Base-by-base conservation (phyloP, 306 rosid species). In the Vachellia collinsii region DNA sequence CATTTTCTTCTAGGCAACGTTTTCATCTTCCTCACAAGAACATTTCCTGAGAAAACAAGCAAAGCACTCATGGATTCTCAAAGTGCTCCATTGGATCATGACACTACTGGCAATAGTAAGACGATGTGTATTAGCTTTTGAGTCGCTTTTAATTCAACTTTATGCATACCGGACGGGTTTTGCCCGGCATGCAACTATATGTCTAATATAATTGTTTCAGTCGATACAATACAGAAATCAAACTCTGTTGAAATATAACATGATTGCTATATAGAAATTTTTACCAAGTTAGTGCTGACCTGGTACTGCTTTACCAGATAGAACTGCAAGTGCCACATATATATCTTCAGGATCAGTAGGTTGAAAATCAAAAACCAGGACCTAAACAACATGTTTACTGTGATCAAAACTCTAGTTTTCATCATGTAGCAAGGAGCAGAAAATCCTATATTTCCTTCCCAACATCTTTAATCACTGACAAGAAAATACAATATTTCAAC, bases 281-380 rank as follows among this genome's bases (percentile, higher is more conserved):
- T 65, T 84, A 44, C 39, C 14, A 74, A 29, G 14, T 1, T 67
- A 77, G 39, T 36, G 43, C 75, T 80, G 37, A 93, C 99, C 98
- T 59, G 90, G 89, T 65, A 91, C 86, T 64, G 92, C 44, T 86
- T 84, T 91, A 43, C 98, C 96, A 72, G 91, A 87, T 56, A 95
- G 83, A 84, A 83, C 91, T 50, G 89, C 92, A 70, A 95, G 86
- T 44, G 98, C 98, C 70, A 81, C 89, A 70, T 56, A 88, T 86
- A 93, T 70, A 81, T 89, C 91, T 83, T 93, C 94, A 63, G 99
- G 98, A 86, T 93, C 97, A 87, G 87, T 81, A n/a, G 99, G 99
- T 80, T 93, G 99, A 83, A 95, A 95, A 89, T 93, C 99, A 89
- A 86, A 95, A 74, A 93, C 96, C 85, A 91, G 43, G 25, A 87